Conservation (phyloP, 805 yeast genomes). For the Ogataea nonfermentans region DNA sequence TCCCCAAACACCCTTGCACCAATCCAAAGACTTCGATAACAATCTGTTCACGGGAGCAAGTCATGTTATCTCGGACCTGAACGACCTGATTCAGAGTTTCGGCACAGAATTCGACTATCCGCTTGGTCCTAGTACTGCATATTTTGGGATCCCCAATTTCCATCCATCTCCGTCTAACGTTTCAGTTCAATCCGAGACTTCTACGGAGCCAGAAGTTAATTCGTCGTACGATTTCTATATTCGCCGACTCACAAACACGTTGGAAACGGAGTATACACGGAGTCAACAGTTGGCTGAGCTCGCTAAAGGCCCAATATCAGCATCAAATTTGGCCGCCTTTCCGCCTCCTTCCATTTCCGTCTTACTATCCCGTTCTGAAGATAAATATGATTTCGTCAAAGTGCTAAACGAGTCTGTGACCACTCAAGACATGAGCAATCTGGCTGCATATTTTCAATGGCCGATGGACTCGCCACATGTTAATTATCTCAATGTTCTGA, state of each 20-base stretch:
- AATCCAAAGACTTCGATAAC: conserved; percentile 29
- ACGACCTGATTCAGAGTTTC: conserved; percentile 34
- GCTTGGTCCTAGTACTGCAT: not conserved
- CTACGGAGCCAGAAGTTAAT: conserved; percentile 4
- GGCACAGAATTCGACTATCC: conserved; percentile 25
- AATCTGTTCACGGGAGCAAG: conserved; percentile 36
- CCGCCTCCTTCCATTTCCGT: conserved; percentile 25
- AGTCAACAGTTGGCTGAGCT: not conserved
- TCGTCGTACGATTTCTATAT: conserved; percentile 12
- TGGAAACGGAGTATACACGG: conserved; percentile 5
- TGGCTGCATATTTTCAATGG: conserved; percentile 35
- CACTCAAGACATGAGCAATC: conserved; percentile 24
- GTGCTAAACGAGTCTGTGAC: conserved; percentile 30
- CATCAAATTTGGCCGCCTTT: conserved; percentile 18
- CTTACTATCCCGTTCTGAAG: conserved; percentile 14
- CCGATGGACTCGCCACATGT: conserved; percentile 31
- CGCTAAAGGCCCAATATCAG: not conserved
- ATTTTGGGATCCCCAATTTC: not conserved
- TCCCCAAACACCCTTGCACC: conserved; percentile 16
- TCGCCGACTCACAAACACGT: conserved; percentile 5
- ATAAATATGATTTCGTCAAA: conserved; percentile 29
- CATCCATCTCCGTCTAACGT: not conserved
- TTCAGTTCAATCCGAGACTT: not conserved
- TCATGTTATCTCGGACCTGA: conserved; percentile 35
- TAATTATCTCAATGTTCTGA: conserved; percentile 33